A percentile compares a stretch with the other conserved stretches of the same genome.
These are phyloP conservation scores for Monilinia laxa DNA, from an alignment of 2,329 filamentous ascomycete genomes.

Conservation along the genomic window DNA sequence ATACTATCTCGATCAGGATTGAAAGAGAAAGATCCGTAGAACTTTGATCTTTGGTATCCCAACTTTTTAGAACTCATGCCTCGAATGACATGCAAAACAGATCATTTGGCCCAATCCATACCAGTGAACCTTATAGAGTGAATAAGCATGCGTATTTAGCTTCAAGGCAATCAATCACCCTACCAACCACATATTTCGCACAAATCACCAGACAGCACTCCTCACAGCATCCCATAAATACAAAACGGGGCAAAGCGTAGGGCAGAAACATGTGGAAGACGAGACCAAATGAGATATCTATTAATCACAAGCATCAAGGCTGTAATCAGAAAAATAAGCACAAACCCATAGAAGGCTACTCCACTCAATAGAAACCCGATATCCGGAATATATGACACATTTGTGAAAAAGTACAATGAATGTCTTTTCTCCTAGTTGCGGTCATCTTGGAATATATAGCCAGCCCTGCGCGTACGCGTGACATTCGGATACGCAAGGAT, in stretches of 20 bases:
- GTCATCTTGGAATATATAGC: background rate
- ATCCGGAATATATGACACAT: background rate
- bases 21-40: conserved; percentile 49
- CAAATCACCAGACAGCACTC: background rate
- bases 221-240: background rate
- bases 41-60: conserved; percentile 30
- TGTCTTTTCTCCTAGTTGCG: background rate
- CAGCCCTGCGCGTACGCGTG: too few species aligned
- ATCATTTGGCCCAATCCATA: conserved; percentile 30
- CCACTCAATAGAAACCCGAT: background rate
- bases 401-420: background rate
- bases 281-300: conserved; percentile 7
- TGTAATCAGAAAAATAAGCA: background rate
- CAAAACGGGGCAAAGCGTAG: background rate
- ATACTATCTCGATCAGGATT: conserved; percentile 56
- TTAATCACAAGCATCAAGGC: background rate
- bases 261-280: conserved; percentile 3
- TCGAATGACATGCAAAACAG: conserved; percentile 30
- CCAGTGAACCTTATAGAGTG: conserved; percentile 25
- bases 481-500: background rate
- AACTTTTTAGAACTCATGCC: conserved; percentile 33
- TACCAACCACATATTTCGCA: background rate
- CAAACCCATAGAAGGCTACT: background rate
- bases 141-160: background rate
- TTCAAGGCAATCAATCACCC: background rate